Evolutionary conservation across 768 basidiomycete genomes (phyloP), one percentile per base, ranked within the genome.

Genomic region (Tephrocybe sp.): DNA sequence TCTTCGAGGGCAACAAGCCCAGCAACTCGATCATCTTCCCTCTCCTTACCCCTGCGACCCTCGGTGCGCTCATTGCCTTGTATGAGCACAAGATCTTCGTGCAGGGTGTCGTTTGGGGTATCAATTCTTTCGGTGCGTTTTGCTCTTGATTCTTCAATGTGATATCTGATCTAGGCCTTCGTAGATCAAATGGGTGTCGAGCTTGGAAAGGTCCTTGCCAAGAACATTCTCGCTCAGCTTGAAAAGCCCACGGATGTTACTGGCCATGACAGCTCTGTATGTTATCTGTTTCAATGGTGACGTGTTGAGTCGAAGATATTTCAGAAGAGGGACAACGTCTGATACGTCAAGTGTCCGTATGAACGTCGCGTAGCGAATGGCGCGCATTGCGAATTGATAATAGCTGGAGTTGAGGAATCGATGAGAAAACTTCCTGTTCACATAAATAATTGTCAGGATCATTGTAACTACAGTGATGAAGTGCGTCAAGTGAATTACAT

Each of bases 61-160:
- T 98, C 31, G 97, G 92, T 35, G 86, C 93, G 2, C 74, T 97
- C 47, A 89, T 97, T 64, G 92, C 89, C 13, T 63, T 97, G 56
- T 97, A 96, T 65, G 94, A 98, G 71, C 97, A 99, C 79, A 99
- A 99, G 78, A 97, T 99, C 65, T 98, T 98, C 70, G 89, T 90
- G 0, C 97, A 98, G 67, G 97, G 97, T 64, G 87, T 90, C 37
- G 78, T 98, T 51, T 98, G 94, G 95, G 95, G 95, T 21, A 96
- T 99, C 77, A 98, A 99, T 77, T 94, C 92, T 3, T 98, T 92
- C 66, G 95, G 92, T 92, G 45, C 27, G 80, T 67, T n/a, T 5
- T n/a, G n/a, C n/a, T 37, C 7, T 35, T 8, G 18, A 21, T 25
- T 26, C 27, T 16, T 25, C n/a, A 18, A n/a, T 8, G n/a, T 12